Evolutionary conservation across 257 asterid genomes (phyloP).

Genomic region (Solanum clarkiae): DNA sequence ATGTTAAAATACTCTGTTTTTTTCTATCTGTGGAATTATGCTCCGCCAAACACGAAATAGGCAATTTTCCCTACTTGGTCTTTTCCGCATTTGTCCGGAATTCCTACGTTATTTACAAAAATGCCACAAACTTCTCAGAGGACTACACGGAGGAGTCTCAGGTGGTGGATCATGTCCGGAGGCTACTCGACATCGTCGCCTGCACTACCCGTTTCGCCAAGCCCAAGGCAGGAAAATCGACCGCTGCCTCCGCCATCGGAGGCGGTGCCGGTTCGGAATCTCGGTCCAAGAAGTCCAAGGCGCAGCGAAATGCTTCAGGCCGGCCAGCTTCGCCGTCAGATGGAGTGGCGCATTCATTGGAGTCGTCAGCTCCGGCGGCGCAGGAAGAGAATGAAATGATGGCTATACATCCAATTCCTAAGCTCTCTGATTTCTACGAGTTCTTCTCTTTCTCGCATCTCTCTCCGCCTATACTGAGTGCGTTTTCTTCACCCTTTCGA

Average conservation of each 20-base stretch:
- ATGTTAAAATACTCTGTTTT: not conserved
- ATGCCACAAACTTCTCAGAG: conserved; percentile 53
- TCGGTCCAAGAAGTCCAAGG: conserved; percentile 39
- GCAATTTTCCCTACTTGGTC: not conserved
- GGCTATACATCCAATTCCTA: conserved; percentile 97
- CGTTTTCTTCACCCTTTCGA: conserved; percentile 9
- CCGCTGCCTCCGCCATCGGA: not conserved
- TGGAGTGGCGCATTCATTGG: conserved; percentile 22
- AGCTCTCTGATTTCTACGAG: conserved; percentile 94
- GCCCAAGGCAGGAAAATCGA: conserved; percentile 31
- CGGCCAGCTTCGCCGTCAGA: conserved; percentile 27
- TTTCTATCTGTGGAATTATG: not conserved
- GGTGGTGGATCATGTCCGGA: conserved; percentile 74
- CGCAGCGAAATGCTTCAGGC: conserved; percentile 25
- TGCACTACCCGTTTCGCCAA: conserved; percentile 92
- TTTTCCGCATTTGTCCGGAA: not conserved
- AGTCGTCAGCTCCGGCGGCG: conserved; percentile 39
- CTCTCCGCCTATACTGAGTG: conserved; percentile 75
- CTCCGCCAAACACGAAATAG: not conserved
- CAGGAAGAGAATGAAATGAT: conserved; percentile 71
- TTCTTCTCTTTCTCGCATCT: conserved; percentile 84
- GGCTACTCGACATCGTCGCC: conserved; percentile 89
- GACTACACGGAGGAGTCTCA: conserved; percentile 71
- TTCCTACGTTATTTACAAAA: conserved; percentile 18
- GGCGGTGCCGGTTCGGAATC: conserved; percentile 16